A percentile compares a stretch with the other conserved stretches of the same genome.
Evolutionary conservation across 345 rosid genomes (phyloP).

Genomic region (Ricinus communis): DNA sequence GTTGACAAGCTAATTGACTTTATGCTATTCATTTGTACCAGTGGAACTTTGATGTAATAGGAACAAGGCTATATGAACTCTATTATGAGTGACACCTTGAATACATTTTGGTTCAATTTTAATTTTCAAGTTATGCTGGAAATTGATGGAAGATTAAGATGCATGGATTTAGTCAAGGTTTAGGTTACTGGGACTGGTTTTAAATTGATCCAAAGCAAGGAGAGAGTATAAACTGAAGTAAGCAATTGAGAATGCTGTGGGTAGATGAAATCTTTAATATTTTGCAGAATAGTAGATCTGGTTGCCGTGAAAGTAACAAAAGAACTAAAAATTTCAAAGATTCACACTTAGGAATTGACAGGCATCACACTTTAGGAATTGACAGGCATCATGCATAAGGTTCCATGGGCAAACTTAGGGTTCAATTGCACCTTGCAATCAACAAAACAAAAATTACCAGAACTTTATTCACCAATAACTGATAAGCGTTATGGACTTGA

Average conservation of each 20-base stretch:
- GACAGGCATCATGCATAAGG: background rate
- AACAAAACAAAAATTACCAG: background rate
- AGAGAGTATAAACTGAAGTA: background rate
- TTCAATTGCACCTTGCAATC: background rate
- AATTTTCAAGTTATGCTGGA: background rate
- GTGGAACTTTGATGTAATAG: background rate
- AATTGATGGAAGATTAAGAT: background rate
- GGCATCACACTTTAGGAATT: background rate
- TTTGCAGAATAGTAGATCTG: background rate
- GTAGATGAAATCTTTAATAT: background rate
- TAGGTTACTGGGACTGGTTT: background rate
- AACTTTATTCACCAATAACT: background rate
- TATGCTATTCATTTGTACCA: background rate
- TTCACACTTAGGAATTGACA: no score
- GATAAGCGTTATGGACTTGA: background rate
- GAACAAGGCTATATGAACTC: background rate
- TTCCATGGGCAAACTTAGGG: background rate
- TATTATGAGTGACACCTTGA: background rate
- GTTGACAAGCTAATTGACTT: background rate
- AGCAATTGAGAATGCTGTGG: background rate
- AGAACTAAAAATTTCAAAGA: background rate
- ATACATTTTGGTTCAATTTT: background rate
- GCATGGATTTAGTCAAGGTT: no score
- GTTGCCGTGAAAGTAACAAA: background rate
- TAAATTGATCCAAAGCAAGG: background rate